Evolutionary conservation across 2,329 filamentous ascomycete species (phyloP).

Genomic region (Trichophyton verrucosum): DNA sequence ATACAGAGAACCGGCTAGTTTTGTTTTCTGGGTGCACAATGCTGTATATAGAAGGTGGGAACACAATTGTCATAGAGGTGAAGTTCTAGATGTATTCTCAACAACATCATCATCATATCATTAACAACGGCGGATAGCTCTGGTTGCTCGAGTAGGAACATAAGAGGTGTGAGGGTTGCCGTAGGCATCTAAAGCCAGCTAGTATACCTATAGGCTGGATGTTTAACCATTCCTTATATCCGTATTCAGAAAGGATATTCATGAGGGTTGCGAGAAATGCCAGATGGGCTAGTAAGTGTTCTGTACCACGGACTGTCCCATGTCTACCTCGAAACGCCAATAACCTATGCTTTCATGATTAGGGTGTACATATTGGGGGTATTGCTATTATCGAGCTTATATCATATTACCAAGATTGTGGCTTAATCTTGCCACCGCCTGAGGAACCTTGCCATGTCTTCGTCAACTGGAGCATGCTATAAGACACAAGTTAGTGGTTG

Average conservation of each 20-base stretch:
- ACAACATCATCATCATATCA: neutral
- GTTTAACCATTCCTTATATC: neutral
- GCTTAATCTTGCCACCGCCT: constrained; percentile 47
- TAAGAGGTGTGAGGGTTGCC: neutral
- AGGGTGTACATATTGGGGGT: neutral
- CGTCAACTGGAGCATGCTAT: constrained; percentile 31
- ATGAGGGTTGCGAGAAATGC: neutral
- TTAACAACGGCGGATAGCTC: neutral
- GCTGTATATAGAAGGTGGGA: constrained; percentile 1
- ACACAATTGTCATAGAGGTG: neutral
- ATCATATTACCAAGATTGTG: neutral
- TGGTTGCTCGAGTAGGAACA: neutral
- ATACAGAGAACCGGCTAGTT: neutral
- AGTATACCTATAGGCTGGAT: neutral
- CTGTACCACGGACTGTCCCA: neutral
- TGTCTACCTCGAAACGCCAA: neutral
- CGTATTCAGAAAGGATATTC: neutral
- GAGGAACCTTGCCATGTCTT: constrained; percentile 46
- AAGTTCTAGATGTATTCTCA: neutral
- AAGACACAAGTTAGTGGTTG: neutral
- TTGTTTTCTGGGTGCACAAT: neutral
- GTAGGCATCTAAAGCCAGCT: neutral
- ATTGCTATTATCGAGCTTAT: neutral
- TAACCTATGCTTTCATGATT: neutral
- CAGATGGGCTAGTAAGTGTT: neutral